Evolutionary conservation across 208 protist genomes (phyloP), one percentile per base, ranked within the genome.

Genomic region (Angomonas deanei): DNA sequence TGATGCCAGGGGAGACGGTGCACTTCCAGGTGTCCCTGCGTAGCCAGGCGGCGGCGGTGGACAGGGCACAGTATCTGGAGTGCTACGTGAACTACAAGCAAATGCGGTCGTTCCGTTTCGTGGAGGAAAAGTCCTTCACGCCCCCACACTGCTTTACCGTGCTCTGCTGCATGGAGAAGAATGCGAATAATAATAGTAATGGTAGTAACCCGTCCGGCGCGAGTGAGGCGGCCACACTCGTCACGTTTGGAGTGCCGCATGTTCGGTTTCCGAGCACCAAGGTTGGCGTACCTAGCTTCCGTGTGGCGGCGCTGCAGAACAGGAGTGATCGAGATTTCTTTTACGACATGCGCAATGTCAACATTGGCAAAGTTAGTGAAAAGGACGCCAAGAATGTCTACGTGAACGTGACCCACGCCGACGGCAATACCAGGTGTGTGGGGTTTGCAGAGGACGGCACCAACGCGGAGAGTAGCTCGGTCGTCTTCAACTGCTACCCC

Each of bases 41-140:
- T 3, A n/a, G 27, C 26, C 10, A 32, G 17, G 49, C 30, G 1
- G 31, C 30, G 23, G 47, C 19, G n/a, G 38, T 38, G 2, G 42
- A 39, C 53, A 39, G 61, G 34, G 66, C 67, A 34, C 70, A 86
- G 54, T 73, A 69, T 49, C 59, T 97, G 8, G 91, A 97, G 84
- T 97, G 94, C 76, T 96, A 92, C 73, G 84, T 93, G 32, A 88
- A 84, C 66, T 93, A 83, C 64, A 94, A 86, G 56, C 73, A 82
- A 30, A 95, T 96, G 79, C 78, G 80, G 27, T 84, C 79, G 3
- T 96, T 96, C 62, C 84, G 87, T 39, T 71, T 92, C 27, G 76
- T 89, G 6, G 67, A 54, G 0, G 74, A 89, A 17, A 72, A 71
- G 46, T 74, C 70, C 31, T 86, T 94, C 17, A 70, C 74, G 24